Base-by-base conservation (phyloP, 495 filamentous ascomycete species). In the Neurospora africana region DNA sequence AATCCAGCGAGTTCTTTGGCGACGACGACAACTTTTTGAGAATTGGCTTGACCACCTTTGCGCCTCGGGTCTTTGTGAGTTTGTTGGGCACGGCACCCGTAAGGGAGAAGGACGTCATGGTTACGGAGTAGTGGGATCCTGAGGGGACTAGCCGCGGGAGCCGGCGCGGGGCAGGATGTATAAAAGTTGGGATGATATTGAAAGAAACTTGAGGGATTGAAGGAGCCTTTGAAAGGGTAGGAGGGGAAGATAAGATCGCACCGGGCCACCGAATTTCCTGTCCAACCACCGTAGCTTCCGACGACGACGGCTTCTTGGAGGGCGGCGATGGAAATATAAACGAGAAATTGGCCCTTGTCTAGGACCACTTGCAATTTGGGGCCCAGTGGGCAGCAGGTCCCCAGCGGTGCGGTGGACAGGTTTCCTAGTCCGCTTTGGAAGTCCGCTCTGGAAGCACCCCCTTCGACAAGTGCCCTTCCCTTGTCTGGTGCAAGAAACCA, bases 1-100 rank as follows among this genome's bases (percentile, higher is more conserved):
- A 74, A 74, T 88, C 86, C 40, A 86, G 73, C 71, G 86, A 87
- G 73, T 80, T 86, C 78, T 86, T 87, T 70, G 85, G 83, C 73
- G 83, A 84, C 40, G 83, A 83, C 58, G 83, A 79, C 77, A 86
- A 76, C 78, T 87, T 87, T 76, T 85, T 83, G 27, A 88, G 77
- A 41, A 88, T 87, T 10, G 86, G 86, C 77, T 88, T 87, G 70
- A 87, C 84, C 67, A 80, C 80, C 70, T 75, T 70, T 58, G 76
- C 75, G 30, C 75, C 75, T 74, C 78, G 78, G 58, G 79, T 77
- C 75, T 85, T 86, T 75, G 76, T 81, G 72, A 84, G 78, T 76
- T 83, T 85, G 73, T 76, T 78, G 70, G 71, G 76, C 27, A 74
- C 73, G 17, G 70, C 74, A 35, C 79, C 78, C 70, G 77, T 68